phyloP scores from a whole-genome alignment of 306 rosid genomes.

The Glycine soja region DNA sequence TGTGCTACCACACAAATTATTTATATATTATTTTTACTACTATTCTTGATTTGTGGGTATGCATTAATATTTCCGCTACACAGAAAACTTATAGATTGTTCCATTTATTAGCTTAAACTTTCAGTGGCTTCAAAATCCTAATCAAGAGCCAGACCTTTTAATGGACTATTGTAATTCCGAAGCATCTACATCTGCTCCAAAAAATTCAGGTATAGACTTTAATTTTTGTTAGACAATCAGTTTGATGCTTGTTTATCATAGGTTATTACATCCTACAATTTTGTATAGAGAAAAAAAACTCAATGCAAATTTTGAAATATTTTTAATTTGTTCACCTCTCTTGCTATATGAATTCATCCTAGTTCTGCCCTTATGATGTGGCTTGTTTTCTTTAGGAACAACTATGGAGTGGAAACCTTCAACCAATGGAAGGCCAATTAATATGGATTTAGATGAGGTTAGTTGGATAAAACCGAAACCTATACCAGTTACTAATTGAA shows the following conservation, averaged over 20 bases:
- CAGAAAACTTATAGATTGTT: slow-evolving; percentile 9
- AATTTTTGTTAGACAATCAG: neutral
- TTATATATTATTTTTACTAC: neutral
- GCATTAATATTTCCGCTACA: neutral
- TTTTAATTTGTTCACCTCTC: neutral
- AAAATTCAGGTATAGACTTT: slow-evolving; percentile 19
- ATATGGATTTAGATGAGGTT: slow-evolving; percentile 9
- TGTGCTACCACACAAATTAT: neutral
- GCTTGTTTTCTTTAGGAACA: neutral
- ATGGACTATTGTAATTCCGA: neutral
- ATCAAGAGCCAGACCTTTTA: neutral
- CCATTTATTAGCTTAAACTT: slow-evolving; percentile 18
- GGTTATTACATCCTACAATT: too few relatives aligned
- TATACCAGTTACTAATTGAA: neutral
- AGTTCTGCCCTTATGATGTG: neutral
- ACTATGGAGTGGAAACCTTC: neutral
- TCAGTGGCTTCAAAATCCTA: neutral
- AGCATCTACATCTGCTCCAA: neutral
- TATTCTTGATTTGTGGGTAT: neutral
- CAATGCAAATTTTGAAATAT: neutral
- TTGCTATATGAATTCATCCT: neutral
- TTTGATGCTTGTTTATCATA: neutral
- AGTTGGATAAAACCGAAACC: slow-evolving; percentile 16
- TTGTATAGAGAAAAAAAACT: too few relatives aligned
- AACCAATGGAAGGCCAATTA: neutral